These are phyloP conservation scores for Rhizopus microsporus DNA, from an alignment of 371 early-diverging fungal species.

Conservation along the genomic window DNA sequence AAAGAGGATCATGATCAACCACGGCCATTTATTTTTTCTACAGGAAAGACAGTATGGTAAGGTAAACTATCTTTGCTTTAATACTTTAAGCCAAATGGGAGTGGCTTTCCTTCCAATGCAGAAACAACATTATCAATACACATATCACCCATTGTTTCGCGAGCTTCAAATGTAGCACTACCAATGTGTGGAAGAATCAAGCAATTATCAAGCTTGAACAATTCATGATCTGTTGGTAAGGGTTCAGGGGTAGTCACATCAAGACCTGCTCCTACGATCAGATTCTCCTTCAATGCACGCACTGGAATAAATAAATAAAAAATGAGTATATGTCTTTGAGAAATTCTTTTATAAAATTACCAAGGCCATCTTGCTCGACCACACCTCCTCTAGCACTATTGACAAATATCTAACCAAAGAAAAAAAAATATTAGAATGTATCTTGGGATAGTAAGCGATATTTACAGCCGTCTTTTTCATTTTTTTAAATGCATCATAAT, in stretches of 20 bases:
- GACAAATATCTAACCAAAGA: conserved; percentile 60
- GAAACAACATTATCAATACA: conserved; percentile 32
- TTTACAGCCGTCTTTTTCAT: conserved; percentile 73
- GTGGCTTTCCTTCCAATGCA: background rate
- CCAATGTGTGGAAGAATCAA: conserved; percentile 74
- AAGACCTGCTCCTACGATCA: conserved; percentile 73
- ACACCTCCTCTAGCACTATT: conserved; percentile 85
- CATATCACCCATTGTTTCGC: conserved; percentile 76
- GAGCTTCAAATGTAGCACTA: conserved; percentile 81
- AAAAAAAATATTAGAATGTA: background rate
- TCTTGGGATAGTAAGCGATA: background rate
- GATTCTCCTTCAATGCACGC: conserved; percentile 64
- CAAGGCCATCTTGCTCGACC: conserved; percentile 74
- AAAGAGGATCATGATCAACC: too few relatives aligned
- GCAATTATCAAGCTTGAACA: conserved; percentile 66
- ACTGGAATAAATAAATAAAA: conserved; percentile 20
- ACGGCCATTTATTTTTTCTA: too few relatives aligned
- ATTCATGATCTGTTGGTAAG: conserved; percentile 58
- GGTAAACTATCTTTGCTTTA: background rate
- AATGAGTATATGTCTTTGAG: background rate
- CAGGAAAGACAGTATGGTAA: too few relatives aligned
- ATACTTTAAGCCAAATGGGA: conserved; percentile 12
- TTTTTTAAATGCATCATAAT: conserved; percentile 56
- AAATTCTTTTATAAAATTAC: conserved; percentile 17
- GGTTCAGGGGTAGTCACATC: conserved; percentile 93